Conservation (phyloP, 352 stramenopile species). For the Phytophthora crassamura region DNA sequence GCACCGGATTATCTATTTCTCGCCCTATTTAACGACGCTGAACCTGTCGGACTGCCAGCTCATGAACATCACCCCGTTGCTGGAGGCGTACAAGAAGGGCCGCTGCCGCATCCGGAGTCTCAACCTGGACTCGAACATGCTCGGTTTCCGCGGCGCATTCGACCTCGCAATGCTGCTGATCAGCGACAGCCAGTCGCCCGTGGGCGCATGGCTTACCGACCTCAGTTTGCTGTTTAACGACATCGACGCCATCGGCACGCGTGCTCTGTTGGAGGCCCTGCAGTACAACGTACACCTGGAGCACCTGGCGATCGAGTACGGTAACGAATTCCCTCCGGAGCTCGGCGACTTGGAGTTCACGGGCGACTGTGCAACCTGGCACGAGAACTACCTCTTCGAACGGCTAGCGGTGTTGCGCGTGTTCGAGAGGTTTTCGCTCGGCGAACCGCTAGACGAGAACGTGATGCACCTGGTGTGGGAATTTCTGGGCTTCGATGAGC, state of each 20-base stretch:
- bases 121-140: conserved; percentile 63
- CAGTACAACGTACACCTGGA: conserved; percentile 63
- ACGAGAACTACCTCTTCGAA: conserved; percentile 57
- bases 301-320: conserved; percentile 60
- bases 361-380: conserved; percentile 50
- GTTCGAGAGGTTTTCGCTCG: conserved; percentile 54
- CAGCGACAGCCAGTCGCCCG: conserved; percentile 50
- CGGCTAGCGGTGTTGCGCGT: conserved; percentile 52
- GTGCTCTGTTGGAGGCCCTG: conserved; percentile 52
- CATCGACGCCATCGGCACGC: conserved; percentile 60
- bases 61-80: conserved; percentile 55
- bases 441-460: conserved; percentile 46
- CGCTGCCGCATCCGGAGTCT: conserved; percentile 53
- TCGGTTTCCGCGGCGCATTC: conserved; percentile 62
- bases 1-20: conserved; percentile 64
- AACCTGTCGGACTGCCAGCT: conserved; percentile 59
- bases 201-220: conserved; percentile 47
- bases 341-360: conserved; percentile 59
- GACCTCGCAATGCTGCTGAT: conserved; percentile 67
- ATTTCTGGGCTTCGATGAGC: conserved; percentile 56
- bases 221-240: conserved; percentile 64
- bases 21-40: conserved; percentile 58
- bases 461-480: conserved; percentile 63
- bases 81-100: conserved; percentile 59
- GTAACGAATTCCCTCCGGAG: conserved; percentile 61